Conservation (phyloP, 116 monocot genomes). For the Cymodocea nodosa region DNA sequence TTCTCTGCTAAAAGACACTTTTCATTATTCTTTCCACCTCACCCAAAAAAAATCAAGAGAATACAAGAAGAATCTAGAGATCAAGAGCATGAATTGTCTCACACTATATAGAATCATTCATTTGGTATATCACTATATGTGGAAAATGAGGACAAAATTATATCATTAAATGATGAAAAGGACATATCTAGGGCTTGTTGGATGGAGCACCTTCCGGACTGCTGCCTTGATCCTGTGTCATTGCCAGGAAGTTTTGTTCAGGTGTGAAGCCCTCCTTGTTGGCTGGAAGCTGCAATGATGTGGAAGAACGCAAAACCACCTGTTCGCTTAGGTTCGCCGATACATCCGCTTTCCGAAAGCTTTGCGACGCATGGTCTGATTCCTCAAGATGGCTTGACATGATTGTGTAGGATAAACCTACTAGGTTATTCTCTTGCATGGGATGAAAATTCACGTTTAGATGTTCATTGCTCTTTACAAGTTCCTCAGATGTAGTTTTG, state of each 20-base stretch:
- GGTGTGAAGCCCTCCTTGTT: background rate
- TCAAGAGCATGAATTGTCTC: background rate
- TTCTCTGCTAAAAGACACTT: background rate
- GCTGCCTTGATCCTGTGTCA: background rate
- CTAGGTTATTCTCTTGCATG: background rate
- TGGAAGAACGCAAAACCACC: background rate
- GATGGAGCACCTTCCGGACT: background rate
- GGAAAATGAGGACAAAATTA: background rate
- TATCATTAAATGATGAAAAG: too few relatives aligned
- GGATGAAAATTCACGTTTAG: slow-evolving; percentile 9
- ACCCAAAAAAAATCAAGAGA: background rate
- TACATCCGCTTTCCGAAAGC: background rate
- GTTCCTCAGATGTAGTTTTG: background rate
- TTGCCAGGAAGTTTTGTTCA: background rate
- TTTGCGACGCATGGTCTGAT: background rate
- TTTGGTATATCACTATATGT: background rate
- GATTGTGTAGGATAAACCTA: background rate
- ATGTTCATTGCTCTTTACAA: slow-evolving; percentile 1
- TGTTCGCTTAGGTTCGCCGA: background rate
- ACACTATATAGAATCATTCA: background rate
- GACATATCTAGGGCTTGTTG: background rate
- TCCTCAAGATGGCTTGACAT: background rate
- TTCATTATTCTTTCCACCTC: background rate
- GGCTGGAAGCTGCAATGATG: background rate
- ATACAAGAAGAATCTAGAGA: background rate